These are phyloP conservation scores for Pseudocercospora vitis DNA, from an alignment of 2,329 filamentous ascomycete genomes.

Conservation along the genomic window DNA sequence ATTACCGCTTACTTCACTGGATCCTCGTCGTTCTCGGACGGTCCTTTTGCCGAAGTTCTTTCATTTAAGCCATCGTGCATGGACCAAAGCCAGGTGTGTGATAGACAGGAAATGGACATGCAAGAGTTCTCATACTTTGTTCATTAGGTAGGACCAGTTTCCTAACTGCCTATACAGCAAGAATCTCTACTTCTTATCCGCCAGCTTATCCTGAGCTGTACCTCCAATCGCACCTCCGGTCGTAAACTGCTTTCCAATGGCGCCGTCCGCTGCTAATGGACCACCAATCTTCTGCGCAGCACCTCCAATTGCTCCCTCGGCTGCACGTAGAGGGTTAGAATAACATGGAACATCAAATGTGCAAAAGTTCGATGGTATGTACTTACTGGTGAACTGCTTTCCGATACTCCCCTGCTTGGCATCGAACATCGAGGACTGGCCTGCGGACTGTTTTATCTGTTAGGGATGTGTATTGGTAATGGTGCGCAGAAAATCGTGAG, in stretches of 20 bases:
- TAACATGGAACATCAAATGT: background rate
- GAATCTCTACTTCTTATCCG: background rate
- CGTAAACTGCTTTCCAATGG: conserved; percentile 13
- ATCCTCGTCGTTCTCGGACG: too few species aligned
- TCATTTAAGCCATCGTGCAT: too few species aligned
- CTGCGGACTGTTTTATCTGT: background rate
- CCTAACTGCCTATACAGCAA: too few species aligned
- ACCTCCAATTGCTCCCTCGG: conserved; percentile 7
- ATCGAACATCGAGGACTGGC: background rate
- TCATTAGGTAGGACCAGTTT: too few species aligned
- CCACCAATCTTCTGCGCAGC: conserved; percentile 10
- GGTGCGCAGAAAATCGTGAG: too few species aligned
- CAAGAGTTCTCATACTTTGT: too few species aligned
- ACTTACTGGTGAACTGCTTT: background rate
- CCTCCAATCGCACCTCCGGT: conserved; percentile 16
- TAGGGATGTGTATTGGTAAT: too few species aligned
- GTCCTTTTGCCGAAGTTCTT: too few species aligned
- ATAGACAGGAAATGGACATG: too few species aligned
- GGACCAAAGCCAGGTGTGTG: too few species aligned
- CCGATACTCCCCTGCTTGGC: conserved; percentile 4
- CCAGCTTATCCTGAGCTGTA: conserved; percentile 8
- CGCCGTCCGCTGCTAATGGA: conserved; percentile 13
- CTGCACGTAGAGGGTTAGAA: background rate
- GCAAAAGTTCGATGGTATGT: too few species aligned
- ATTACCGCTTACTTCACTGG: too few species aligned